Conservation (phyloP, 257 asterid species). For the Jacaranda copaia region DNA sequence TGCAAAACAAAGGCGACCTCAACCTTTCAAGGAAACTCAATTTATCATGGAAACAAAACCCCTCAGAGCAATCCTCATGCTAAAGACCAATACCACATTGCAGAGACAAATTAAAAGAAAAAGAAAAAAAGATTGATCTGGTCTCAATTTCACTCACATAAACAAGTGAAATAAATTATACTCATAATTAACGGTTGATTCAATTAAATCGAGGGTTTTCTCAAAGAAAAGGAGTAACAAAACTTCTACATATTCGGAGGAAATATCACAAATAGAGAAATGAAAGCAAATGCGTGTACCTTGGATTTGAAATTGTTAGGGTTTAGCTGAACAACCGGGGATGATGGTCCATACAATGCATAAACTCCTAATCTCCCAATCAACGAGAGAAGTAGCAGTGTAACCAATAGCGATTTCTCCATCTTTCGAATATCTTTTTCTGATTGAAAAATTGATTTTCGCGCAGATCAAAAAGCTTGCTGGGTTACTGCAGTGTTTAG, state of each 20-base stretch:
- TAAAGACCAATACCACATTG: background rate
- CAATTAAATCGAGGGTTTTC: background rate
- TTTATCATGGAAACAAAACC: slow-evolving; percentile 13
- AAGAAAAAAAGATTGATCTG: slow-evolving; percentile 9
- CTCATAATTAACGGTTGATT: background rate
- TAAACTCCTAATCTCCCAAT: slow-evolving; percentile 49
- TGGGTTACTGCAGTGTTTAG: background rate
- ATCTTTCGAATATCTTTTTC: slow-evolving; percentile 38
- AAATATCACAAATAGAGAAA: background rate
- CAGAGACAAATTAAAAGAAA: background rate
- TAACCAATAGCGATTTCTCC: slow-evolving; percentile 54
- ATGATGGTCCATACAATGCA: slow-evolving; percentile 81
- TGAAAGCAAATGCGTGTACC: slow-evolving; percentile 51
- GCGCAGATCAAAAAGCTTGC: slow-evolving; percentile 18
- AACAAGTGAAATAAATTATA: background rate
- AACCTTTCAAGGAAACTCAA: slow-evolving; percentile 1
- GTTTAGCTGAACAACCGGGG: slow-evolving; percentile 90
- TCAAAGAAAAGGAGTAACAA: background rate
- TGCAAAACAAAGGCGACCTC: background rate
- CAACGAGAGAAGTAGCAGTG: slow-evolving; percentile 47
- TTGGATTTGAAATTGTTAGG: slow-evolving; percentile 93
- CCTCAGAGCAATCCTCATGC: background rate
- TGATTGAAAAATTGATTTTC: slow-evolving; percentile 6
- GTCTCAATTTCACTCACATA: slow-evolving; percentile 25
- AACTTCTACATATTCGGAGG: background rate